Conservation (phyloP, 139 green algal species). For the Zygnema circumcarinatum region DNA sequence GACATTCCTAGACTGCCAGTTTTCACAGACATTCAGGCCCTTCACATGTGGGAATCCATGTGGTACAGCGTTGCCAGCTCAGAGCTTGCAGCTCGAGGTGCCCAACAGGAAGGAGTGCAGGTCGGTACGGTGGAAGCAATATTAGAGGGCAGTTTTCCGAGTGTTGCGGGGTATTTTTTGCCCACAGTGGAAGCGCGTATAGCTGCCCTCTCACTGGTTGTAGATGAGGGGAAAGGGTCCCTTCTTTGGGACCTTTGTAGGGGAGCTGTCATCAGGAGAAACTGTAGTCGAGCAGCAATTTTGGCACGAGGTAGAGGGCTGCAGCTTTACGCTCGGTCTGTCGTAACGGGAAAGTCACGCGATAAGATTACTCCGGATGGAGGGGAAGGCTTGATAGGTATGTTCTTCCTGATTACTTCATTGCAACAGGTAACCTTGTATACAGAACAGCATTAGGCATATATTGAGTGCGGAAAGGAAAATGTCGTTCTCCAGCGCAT, state of each 20-base stretch:
- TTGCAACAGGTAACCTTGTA: too few relatives aligned
- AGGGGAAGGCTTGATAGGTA: background rate
- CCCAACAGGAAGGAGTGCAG: background rate
- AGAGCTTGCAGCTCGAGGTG: constrained; percentile 36
- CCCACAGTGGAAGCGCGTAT: background rate
- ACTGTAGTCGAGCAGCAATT: background rate
- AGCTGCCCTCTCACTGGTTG: background rate
- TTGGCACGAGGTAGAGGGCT: background rate
- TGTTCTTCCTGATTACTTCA: too few relatives aligned
- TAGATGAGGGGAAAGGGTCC: background rate
- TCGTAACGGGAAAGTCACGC: background rate
- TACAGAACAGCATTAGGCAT: too few relatives aligned
- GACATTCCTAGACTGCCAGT: background rate
- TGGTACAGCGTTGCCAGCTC: constrained; percentile 32
- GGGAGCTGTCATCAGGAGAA: background rate
- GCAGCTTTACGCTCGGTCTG: background rate
- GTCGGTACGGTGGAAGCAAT: background rate
- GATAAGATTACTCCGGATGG: background rate
- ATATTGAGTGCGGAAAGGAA: too few relatives aligned
- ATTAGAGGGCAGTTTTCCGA: too few relatives aligned
- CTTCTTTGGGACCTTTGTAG: background rate
- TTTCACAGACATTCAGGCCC: background rate
- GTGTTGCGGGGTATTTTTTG: too few relatives aligned
- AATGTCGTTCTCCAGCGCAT: too few relatives aligned
- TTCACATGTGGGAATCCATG: constrained; percentile 42